These are phyloP conservation scores for Hansenula lynferdii DNA, from an alignment of 1,139 yeast genomes.

Conservation along the genomic window DNA sequence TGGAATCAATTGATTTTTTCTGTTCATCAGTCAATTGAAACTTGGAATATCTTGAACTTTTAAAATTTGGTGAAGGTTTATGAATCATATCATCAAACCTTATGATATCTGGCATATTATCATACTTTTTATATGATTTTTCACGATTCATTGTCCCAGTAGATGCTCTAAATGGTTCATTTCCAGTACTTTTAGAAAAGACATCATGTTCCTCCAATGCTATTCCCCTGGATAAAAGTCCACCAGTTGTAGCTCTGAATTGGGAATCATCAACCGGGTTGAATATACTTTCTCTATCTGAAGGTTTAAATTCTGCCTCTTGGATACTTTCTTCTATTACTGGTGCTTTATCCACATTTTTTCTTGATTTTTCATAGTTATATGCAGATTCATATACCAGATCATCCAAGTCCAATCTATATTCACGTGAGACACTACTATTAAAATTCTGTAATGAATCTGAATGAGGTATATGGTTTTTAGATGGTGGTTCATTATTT, in stretches of 20 bases:
- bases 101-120: slow-evolving; percentile 17
- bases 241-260: neutral
- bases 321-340: no score
- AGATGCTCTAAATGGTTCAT: neutral
- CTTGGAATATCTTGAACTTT: slow-evolving; percentile 13
- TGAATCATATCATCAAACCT: slow-evolving; percentile 20
- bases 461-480: slow-evolving; percentile 12
- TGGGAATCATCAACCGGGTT: neutral
- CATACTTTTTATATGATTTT: slow-evolving; percentile 8
- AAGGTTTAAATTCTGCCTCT: neutral
- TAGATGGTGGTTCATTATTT: neutral
- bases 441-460: slow-evolving; percentile 15
- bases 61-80: slow-evolving; percentile 1
- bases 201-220: neutral
- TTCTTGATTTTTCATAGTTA: slow-evolving; percentile 31
- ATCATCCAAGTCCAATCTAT: slow-evolving; percentile 17
- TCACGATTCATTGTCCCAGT: slow-evolving; percentile 1
- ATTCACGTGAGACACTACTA: slow-evolving; percentile 11
- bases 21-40: slow-evolving; percentile 17
- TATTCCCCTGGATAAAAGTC: neutral
- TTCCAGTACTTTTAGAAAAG: neutral
- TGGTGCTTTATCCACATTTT: no score
- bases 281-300: no score
- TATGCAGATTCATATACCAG: slow-evolving; percentile 31
- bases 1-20: slow-evolving; percentile 14